Percentiles rank a stretch among this genome's conserved stretches.
Evolutionary conservation across 371 early-diverging fungal genomes (phyloP).

Genomic region (Lichtheimia ornata): DNA sequence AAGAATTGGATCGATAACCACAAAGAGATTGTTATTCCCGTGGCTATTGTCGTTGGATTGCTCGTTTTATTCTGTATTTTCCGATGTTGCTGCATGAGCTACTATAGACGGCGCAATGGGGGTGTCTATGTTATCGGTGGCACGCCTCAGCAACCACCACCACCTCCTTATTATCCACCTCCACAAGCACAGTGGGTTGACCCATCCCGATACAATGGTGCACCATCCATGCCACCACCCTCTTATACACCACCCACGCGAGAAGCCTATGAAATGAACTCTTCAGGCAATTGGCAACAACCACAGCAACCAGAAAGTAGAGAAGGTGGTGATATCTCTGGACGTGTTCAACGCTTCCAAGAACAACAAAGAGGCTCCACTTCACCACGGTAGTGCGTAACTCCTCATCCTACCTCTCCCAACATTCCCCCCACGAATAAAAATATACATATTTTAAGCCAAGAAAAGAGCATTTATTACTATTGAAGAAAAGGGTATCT

Average conservation of each 20-base stretch:
- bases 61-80: conserved; percentile 51
- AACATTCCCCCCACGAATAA: no score
- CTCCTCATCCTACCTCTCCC: no score
- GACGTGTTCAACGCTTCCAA: conserved; percentile 9
- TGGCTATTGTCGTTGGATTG: conserved; percentile 50
- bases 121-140: conserved; percentile 22
- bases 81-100: conserved; percentile 47
- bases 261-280: conserved; percentile 29
- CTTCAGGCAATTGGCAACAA: conserved; percentile 13
- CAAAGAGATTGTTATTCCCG: conserved; percentile 52
- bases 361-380: conserved; percentile 1
- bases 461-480: no score
- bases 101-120: conserved; percentile 21
- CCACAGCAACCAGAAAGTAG: not conserved
- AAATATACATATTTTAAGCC: no score
- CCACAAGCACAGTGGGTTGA: conserved; percentile 53
- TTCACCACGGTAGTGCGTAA: not conserved
- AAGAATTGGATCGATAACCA: conserved; percentile 45
- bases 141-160: conserved; percentile 16
- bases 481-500: not conserved
- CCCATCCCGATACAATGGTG: conserved; percentile 55
- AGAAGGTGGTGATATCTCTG: conserved; percentile 10
- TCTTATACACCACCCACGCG: conserved; percentile 11
- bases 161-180: conserved; percentile 28
- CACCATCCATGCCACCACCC: conserved; percentile 24